Base-by-base conservation (phyloP, 306 rosid species). In the Quercus variabilis region DNA sequence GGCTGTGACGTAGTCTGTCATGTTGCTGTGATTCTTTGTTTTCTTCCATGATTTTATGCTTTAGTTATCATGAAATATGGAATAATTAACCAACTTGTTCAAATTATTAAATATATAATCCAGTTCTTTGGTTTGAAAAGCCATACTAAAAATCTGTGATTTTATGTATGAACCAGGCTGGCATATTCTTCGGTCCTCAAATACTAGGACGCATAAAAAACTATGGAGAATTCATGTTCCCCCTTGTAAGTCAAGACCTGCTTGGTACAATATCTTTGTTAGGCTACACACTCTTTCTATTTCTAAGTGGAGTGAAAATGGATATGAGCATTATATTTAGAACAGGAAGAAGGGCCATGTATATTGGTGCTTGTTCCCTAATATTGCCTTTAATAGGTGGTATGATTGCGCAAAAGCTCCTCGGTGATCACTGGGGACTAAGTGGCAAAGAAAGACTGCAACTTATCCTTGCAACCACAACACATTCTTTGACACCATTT, bases 221-320 rank as follows among this genome's bases (percentile, higher is more conserved):
- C 31, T 64, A n/a, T 19, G 46, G 62, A 55, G n/a, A 82, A 15
- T 1, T 4, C 12, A 0, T 91, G 10, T 88, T 93, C 77, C 65
- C 46, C 41, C 26, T 55, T n/a, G 57, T 20, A n/a, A 82, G 88
- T 19, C 93, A 93, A n/a, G 89, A 81, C 43, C 73, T 76, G 52
- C 43, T 90, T 6, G 89, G 91, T 5, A 15, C 85, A 67, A 3
- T 90, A 6, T 55, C 92, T 4, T 54, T 82, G 55, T 81, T 88
- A 55, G 93, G 97, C 5, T 91, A 85, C 87, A 55, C 88, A 54
- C 49, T 91, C 6, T 93, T 90, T 26, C 25, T 86, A 12, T 93
- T 93, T 83, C 83, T 87, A 57, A 85, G 80, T 5, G 95, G 97
- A 3, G 94, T 93, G 6, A 87, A 86, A 76, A 91, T 87, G 64